These are phyloP conservation scores for Claviceps pazoutovae DNA, from an alignment of 2,329 filamentous ascomycete genomes.

Conservation along the genomic window DNA sequence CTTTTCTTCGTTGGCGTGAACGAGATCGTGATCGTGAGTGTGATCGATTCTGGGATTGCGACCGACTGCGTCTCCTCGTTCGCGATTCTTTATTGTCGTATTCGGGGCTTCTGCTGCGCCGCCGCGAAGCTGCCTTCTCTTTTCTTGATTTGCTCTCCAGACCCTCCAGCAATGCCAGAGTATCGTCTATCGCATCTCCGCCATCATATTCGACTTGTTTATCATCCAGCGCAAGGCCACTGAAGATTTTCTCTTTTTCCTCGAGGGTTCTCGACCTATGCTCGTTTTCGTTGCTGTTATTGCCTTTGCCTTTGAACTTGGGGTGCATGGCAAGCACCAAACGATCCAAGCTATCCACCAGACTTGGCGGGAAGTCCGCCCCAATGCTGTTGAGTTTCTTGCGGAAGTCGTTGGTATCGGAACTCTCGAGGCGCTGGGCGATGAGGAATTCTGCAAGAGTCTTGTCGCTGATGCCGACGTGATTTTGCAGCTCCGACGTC, in stretches of 20 bases:
- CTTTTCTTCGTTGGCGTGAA: conserved; percentile 27
- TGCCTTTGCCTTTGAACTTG: conserved; percentile 54
- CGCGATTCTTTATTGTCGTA: conserved; percentile 30
- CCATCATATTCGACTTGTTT: conserved; percentile 33
- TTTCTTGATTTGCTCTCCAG: conserved; percentile 54
- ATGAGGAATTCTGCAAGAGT: conserved; percentile 95
- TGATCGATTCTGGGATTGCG: conserved; percentile 20
- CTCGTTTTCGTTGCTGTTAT: conserved; percentile 25
- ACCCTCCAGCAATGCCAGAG: conserved; percentile 78
- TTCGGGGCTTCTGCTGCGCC: conserved; percentile 45
- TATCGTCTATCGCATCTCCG: conserved; percentile 73
- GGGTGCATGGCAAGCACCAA: conserved; percentile 84
- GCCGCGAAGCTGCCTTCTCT: conserved; percentile 30
- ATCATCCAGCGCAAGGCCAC: conserved; percentile 76
- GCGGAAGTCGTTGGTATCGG: conserved; percentile 59
- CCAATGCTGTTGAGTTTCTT: conserved; percentile 60
- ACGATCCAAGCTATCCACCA: conserved; percentile 85
- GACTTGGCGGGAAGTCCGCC: conserved; percentile 68
- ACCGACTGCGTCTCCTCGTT: conserved; percentile 25
- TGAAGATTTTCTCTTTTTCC: conserved; percentile 79
- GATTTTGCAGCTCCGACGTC: conserved; percentile 85
- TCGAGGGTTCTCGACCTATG: conserved; percentile 35
- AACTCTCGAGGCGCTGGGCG: conserved; percentile 68
- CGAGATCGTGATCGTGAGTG: conserved; percentile 25
- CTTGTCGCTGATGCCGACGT: conserved; percentile 83